A percentile compares a stretch with the other conserved stretches of the same genome.
Conservation (phyloP, 768 basidiomycete genomes). For the Chiua virens region DNA sequence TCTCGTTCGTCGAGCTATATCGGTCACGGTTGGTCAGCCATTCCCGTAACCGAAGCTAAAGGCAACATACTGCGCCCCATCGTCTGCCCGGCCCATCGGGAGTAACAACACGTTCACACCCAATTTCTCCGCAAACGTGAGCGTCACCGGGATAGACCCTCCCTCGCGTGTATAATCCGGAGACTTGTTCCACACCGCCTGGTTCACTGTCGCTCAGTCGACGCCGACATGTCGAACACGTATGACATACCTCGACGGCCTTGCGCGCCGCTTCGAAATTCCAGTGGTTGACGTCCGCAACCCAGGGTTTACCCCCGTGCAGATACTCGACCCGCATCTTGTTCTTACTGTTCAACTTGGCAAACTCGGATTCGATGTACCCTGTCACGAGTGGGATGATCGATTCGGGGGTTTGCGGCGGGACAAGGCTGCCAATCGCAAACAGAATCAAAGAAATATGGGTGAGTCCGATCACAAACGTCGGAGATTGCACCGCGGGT, state of each 20-base stretch:
- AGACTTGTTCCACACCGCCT: conserved; percentile 60
- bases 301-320: conserved; percentile 89
- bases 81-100: conserved; percentile 93
- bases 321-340: conserved; percentile 66
- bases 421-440: conserved; percentile 73
- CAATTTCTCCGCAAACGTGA: conserved; percentile 89
- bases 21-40: neutral
- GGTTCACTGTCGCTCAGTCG: neutral
- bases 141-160: conserved; percentile 92
- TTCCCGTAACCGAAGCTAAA: neutral
- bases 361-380: conserved; percentile 78
- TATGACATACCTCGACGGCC: conserved; percentile 65
- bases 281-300: conserved; percentile 85
- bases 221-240: neutral
- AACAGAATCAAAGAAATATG: neutral
- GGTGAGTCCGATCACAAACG: neutral
- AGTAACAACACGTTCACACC: conserved; percentile 85
- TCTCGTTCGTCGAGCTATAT: conserved; percentile 87
- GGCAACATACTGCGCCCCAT: conserved; percentile 81
- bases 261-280: conserved; percentile 86
- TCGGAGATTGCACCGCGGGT: neutral
- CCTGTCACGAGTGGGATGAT: conserved; percentile 69
- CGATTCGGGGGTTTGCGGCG: conserved; percentile 78
- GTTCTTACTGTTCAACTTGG: conserved; percentile 84
- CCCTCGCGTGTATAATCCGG: conserved; percentile 89